Percentiles rank a stretch among this genome's conserved stretches.
phyloP scores from a whole-genome alignment of 805 yeast genomes.

The Saccharomycopsis fibuligera region DNA sequence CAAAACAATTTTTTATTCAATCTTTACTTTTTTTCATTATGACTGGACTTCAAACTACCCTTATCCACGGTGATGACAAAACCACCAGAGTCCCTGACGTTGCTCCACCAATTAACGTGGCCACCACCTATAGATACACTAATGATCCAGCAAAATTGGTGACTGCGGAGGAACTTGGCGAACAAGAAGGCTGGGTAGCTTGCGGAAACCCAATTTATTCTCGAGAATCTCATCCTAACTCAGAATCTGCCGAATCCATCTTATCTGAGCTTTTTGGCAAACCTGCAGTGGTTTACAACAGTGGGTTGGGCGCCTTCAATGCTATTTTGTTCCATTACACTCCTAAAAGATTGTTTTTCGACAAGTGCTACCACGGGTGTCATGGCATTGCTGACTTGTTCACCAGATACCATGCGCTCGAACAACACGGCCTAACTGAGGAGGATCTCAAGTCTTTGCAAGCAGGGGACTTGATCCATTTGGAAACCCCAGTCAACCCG shows the following conservation, averaged over 20 bases:
- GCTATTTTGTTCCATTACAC: slow-evolving; percentile 65
- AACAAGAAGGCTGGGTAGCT: slow-evolving; percentile 26
- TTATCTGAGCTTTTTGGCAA: slow-evolving; percentile 55
- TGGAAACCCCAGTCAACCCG: slow-evolving; percentile 89
- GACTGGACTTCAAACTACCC: slow-evolving; percentile 41
- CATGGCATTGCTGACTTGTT: slow-evolving; percentile 62
- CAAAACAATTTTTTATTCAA: too few species aligned
- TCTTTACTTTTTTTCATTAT: too few species aligned
- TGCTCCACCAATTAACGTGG: slow-evolving; percentile 72
- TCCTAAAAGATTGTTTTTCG: slow-evolving; percentile 71
- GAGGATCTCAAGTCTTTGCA: slow-evolving; percentile 43
- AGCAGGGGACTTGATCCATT: slow-evolving; percentile 70
- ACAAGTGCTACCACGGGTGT: slow-evolving; percentile 81
- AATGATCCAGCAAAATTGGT: slow-evolving; percentile 50
- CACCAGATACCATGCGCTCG: slow-evolving; percentile 52
- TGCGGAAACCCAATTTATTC: slow-evolving; percentile 50
- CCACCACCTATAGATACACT: slow-evolving; percentile 72
- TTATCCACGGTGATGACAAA: slow-evolving; percentile 70
- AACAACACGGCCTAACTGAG: slow-evolving; percentile 38
- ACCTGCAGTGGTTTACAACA: slow-evolving; percentile 61
- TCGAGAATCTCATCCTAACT: slow-evolving; percentile 68
- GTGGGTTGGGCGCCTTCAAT: slow-evolving; percentile 77
- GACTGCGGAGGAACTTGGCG: slow-evolving; percentile 29
- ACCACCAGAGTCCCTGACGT: slow-evolving; percentile 53
- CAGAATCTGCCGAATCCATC: slow-evolving; percentile 59